Conservation (phyloP, 352 stramenopile species). For the Phytopythium oedochilum region DNA sequence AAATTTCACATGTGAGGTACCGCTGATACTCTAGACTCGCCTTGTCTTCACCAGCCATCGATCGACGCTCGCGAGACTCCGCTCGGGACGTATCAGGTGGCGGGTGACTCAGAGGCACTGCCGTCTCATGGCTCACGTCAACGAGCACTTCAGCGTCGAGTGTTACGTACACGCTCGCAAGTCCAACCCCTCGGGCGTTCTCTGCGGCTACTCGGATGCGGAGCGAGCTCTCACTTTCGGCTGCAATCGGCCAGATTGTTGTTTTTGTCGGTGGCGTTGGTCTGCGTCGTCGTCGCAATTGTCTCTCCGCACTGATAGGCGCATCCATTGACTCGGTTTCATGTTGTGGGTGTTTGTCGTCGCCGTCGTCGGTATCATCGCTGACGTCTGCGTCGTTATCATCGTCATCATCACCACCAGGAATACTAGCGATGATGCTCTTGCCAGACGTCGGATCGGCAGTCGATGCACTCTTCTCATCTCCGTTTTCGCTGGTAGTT, state of each 20-base stretch:
- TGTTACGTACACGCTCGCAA: conserved; percentile 49
- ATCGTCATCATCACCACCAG: conserved; percentile 2
- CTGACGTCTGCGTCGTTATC: background rate
- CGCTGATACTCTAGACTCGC: conserved; percentile 10
- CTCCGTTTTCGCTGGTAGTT: conserved; percentile 6
- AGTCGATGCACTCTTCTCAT: background rate
- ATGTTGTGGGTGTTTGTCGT: background rate
- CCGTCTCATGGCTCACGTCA: conserved; percentile 54
- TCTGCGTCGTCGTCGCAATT: background rate
- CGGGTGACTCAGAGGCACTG: conserved; percentile 31
- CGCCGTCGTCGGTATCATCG: background rate
- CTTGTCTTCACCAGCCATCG: conserved; percentile 43
- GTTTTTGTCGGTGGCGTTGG: conserved; percentile 29
- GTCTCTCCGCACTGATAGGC: background rate
- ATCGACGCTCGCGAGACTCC: conserved; percentile 27
- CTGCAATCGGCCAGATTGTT: conserved; percentile 62
- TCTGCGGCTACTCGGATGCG: conserved; percentile 51
- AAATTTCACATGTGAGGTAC: conserved; percentile 57
- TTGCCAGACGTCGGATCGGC: background rate
- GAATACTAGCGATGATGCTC: conserved; percentile 10
- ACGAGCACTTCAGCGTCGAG: conserved; percentile 39
- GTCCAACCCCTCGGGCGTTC: conserved; percentile 53
- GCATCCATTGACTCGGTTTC: background rate
- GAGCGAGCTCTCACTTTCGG: conserved; percentile 34
- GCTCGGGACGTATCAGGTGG: conserved; percentile 34